Evolutionary conservation across 129 eudicot genomes (phyloP), one percentile per base, ranked within the genome.

Genomic region (Rutidosis leptorrhynchoides): DNA sequence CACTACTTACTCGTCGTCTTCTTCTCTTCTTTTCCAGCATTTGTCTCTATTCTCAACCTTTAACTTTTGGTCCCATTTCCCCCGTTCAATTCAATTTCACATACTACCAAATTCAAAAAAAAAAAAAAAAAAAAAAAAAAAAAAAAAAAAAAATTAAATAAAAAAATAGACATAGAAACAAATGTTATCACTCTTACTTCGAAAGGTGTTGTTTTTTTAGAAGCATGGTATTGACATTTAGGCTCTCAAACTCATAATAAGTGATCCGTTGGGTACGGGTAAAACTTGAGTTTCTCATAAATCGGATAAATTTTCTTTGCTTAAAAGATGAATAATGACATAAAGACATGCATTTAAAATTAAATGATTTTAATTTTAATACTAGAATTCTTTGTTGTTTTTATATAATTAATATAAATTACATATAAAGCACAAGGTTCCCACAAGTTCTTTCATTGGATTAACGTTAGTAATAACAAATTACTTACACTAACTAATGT

Each of bases 11-110:
- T 26, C 53, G 4, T 3, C 32, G 32, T 29, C 46, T 37, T 59
- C 56, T 70, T 59, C 77, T 51, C 63, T 76, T 73, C 80, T 76
- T 79, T 85, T 85, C 71, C 71, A 62, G 67, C 40, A 59, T 58
- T 62, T 85, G 84, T 84, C 84, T 35, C 80, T 24, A 68, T 67
- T 65, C 66, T 40, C 40, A 25, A 49, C 48, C 53, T 49, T 45
- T 69, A 37, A 33, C 74, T 52, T 60, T 64, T 58, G 1, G 62
- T 65, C 55, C 73, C 61, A 61, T 46, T 65, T 46, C 62, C 69
- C 42, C 69, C n/a, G n/a, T n/a, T n/a, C n/a, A n/a, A 48, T 70
- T 69, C 45, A 16, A 32, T 49, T 62, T 72, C 62, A 71, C 30
- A 71, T 32, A 12, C 20, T 17, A 21, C 28, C 16, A 29, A 17